A percentile compares a stretch with the other conserved stretches of the same genome.
Conservation (phyloP, 176 grass and related monocot species). For the maize (Zea mays) region DNA sequence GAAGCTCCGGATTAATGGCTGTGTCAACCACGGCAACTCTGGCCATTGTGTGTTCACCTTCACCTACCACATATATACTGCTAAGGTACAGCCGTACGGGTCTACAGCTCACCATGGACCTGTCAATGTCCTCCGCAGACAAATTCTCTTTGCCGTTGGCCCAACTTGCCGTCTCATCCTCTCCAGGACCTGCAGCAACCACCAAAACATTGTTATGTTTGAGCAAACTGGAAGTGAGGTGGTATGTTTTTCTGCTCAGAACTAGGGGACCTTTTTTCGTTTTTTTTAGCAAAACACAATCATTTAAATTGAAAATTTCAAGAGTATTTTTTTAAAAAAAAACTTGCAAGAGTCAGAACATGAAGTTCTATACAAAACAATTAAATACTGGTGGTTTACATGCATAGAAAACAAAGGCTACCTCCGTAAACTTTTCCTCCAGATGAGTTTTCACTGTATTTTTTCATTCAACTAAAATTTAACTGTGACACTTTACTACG, state of each 20-base stretch:
- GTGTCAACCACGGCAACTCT: slow-evolving; percentile 36
- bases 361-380: slow-evolving; percentile 6
- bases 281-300: background rate
- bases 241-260: background rate
- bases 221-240: background rate
- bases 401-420: background rate
- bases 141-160: slow-evolving; percentile 62
- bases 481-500: background rate
- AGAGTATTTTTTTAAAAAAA: background rate
- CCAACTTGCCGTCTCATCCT: slow-evolving; percentile 43
- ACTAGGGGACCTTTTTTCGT: background rate
- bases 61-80: slow-evolving; percentile 32
- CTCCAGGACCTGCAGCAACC: slow-evolving; percentile 48
- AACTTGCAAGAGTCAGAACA: background rate
- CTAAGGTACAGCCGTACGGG: slow-evolving; percentile 2
- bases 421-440: background rate
- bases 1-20: slow-evolving; percentile 35
- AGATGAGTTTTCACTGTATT: background rate
- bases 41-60: slow-evolving; percentile 34
- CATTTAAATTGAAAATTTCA: background rate
- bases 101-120: slow-evolving; percentile 65
- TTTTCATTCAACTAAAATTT: background rate
- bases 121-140: slow-evolving; percentile 69
- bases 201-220: slow-evolving; percentile 10
- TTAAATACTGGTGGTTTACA: background rate